Percentiles rank a stretch among this genome's conserved stretches.
These are phyloP conservation scores for Geotrichum aggregatum DNA, from an alignment of 1,139 yeast genomes.

Conservation along the genomic window DNA sequence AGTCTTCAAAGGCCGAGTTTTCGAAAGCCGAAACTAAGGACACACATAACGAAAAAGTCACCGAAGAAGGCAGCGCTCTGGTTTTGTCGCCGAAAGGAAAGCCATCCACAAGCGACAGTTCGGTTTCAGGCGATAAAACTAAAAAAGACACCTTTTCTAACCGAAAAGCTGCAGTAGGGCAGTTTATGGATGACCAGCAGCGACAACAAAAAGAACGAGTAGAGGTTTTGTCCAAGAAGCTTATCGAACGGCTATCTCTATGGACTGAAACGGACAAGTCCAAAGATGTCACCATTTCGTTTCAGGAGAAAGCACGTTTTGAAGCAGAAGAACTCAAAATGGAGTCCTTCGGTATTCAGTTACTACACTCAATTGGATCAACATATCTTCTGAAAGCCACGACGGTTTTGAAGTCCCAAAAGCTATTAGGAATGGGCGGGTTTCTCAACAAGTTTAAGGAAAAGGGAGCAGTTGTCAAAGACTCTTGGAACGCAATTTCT, in stretches of 20 bases:
- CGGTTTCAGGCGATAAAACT: conserved; percentile 23
- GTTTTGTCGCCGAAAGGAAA: neutral
- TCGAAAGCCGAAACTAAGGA: neutral
- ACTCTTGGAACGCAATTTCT: conserved; percentile 78
- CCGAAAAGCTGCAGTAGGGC: conserved; percentile 61
- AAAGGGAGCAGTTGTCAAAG: conserved; percentile 79
- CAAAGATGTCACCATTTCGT: conserved; percentile 64
- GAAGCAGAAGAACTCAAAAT: conserved; percentile 87
- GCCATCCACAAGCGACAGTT: conserved; percentile 4
- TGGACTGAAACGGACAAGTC: conserved; percentile 82
- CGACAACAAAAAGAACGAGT: conserved; percentile 69
- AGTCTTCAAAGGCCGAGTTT: neutral
- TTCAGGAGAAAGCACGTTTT: conserved; percentile 62
- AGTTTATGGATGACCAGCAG: conserved; percentile 74
- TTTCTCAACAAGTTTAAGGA: conserved; percentile 80
- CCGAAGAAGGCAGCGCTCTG: neutral
- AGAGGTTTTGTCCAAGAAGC: conserved; percentile 56
- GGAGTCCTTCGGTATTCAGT: conserved; percentile 92
- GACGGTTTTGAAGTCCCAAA: conserved; percentile 61
- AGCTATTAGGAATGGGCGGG: conserved; percentile 78
- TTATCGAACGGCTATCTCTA: conserved; percentile 63
- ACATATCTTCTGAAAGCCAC: conserved; percentile 67
- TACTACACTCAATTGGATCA: conserved; percentile 79
- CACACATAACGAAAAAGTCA: neutral
- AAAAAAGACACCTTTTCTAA: conserved; percentile 46